phyloP scores from a whole-genome alignment of 495 filamentous ascomycete genomes.

The Penicillium arizonense region DNA sequence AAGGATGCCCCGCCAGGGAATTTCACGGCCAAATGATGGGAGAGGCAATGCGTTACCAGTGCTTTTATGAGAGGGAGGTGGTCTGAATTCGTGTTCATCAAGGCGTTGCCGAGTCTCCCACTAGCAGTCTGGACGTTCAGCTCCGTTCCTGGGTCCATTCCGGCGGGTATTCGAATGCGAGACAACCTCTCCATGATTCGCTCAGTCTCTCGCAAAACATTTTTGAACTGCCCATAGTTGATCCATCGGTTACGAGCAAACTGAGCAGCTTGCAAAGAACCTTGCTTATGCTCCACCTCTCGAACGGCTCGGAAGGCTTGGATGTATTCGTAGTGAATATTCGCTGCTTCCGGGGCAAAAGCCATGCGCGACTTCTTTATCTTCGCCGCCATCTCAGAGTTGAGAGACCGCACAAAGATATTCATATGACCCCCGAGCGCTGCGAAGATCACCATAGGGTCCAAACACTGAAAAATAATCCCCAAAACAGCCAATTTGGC shows the following conservation, averaged over 20 bases:
- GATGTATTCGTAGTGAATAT: constrained; percentile 33
- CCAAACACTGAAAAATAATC: constrained; percentile 59
- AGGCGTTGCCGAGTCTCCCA: constrained; percentile 33
- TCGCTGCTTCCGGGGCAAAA: constrained; percentile 49
- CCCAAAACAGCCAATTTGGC: constrained; percentile 60
- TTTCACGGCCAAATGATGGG: constrained; percentile 22
- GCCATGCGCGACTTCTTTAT: constrained; percentile 32
- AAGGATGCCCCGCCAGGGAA: neutral
- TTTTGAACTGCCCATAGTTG: no score
- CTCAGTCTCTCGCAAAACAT: no score
- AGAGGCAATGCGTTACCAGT: constrained; percentile 45
- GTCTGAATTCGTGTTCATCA: constrained; percentile 49
- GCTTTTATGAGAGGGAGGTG: constrained; percentile 50
- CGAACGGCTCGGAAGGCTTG: constrained; percentile 51
- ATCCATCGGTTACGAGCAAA: constrained; percentile 24
- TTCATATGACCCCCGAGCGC: constrained; percentile 34
- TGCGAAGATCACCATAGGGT: constrained; percentile 57
- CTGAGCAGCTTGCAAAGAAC: constrained; percentile 20
- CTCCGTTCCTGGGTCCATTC: constrained; percentile 19
- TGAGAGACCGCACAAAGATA: constrained; percentile 43
- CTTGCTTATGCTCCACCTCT: constrained; percentile 23
- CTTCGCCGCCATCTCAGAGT: neutral
- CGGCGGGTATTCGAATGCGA: neutral
- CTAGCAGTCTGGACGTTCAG: constrained; percentile 14
- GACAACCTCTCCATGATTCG: no score